phyloP scores from a whole-genome alignment of 345 rosid genomes.

The Iberis pinnata region DNA sequence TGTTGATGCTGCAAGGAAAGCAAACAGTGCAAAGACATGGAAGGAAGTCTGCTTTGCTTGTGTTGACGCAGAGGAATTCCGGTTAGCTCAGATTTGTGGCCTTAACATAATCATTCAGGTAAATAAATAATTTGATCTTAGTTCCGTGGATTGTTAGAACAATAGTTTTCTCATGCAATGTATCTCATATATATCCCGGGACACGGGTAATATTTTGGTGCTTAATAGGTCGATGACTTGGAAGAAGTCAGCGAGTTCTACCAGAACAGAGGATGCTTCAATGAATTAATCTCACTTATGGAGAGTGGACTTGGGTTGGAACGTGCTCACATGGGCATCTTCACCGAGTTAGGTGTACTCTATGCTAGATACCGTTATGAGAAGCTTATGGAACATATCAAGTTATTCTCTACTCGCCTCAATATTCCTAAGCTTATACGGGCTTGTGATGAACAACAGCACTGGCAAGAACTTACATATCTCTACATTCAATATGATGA shows the following conservation, averaged over 20 bases:
- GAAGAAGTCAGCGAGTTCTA: slow-evolving; percentile 96
- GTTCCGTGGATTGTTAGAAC: background rate
- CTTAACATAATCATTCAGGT: slow-evolving; percentile 95
- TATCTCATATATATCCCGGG: slow-evolving; percentile 12
- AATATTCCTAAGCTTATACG: slow-evolving; percentile 95
- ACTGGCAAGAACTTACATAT: slow-evolving; percentile 91
- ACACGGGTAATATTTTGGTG: slow-evolving; percentile 12
- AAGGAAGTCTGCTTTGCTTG: slow-evolving; percentile 99
- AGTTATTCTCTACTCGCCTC: slow-evolving; percentile 91
- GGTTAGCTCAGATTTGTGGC: slow-evolving; percentile 94
- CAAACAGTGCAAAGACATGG: slow-evolving; percentile 99
- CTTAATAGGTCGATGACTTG: slow-evolving; percentile 79
- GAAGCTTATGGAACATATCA: slow-evolving; percentile 98
- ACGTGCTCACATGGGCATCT: slow-evolving; percentile 99
- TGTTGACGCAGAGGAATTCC: slow-evolving; percentile 96
- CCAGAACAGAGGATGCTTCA: slow-evolving; percentile 97
- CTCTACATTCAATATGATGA: slow-evolving; percentile 88
- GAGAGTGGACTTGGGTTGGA: slow-evolving; percentile 98
- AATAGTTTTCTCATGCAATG: background rate
- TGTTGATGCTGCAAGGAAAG: slow-evolving; percentile 98
- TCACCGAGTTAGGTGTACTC: slow-evolving; percentile 94
- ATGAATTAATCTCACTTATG: slow-evolving; percentile 93
- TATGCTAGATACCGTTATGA: slow-evolving; percentile 95
- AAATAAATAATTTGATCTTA: slow-evolving; percentile 3
- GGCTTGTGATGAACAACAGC: slow-evolving; percentile 98